Percentiles rank a stretch among this genome's conserved stretches.
phyloP scores from a whole-genome alignment of 176 grass and related monocot species.

The Oryza longistaminata region DNA sequence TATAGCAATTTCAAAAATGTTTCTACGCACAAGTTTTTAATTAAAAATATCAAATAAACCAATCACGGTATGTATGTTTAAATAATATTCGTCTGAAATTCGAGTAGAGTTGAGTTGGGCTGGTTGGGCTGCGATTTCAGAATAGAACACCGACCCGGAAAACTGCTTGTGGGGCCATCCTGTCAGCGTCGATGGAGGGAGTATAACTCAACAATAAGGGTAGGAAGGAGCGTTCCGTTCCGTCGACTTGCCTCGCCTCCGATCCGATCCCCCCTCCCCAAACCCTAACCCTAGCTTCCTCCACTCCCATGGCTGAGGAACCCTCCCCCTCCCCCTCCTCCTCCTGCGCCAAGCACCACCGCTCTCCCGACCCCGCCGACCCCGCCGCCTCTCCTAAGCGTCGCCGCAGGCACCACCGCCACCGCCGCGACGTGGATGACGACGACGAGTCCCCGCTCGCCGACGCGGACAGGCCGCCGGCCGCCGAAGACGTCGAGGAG shows the following conservation, averaged over 20 bases:
- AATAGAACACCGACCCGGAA: neutral
- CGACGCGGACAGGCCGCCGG: constrained; percentile 12
- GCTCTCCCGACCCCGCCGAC: constrained; percentile 40
- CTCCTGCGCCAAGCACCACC: constrained; percentile 53
- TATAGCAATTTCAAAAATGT: too few species aligned
- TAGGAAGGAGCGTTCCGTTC: neutral
- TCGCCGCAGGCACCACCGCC: constrained; percentile 64
- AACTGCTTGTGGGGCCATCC: neutral
- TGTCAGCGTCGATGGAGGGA: neutral
- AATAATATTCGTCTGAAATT: neutral
- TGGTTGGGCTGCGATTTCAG: neutral
- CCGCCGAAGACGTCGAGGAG: constrained; percentile 73
- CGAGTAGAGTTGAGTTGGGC: neutral
- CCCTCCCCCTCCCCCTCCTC: constrained; percentile 42
- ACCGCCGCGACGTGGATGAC: constrained; percentile 7
- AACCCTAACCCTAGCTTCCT: constrained; percentile 66
- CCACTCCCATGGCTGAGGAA: constrained; percentile 29
- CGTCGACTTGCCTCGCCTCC: neutral
- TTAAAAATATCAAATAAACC: neutral
- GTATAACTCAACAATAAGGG: neutral
- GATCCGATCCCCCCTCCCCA: neutral
- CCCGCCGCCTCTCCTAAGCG: constrained; percentile 61
- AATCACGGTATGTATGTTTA: neutral
- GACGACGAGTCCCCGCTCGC: neutral
- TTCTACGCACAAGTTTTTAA: too few species aligned